Conservation (phyloP, 2,329 filamentous ascomycete species). For the Fusarium begoniae region DNA sequence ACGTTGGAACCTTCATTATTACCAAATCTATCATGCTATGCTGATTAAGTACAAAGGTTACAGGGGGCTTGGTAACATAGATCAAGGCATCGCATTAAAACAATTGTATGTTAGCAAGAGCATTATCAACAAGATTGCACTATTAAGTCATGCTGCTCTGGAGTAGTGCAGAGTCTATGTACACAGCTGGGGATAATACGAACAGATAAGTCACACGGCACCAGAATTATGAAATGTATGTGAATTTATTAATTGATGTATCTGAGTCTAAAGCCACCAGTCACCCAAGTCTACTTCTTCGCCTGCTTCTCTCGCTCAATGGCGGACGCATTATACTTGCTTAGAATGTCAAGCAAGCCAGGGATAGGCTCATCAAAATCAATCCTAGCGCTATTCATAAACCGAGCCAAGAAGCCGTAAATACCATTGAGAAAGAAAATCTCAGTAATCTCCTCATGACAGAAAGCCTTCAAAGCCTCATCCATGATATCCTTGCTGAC, state of each 20-base stretch:
- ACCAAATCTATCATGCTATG: too few species aligned
- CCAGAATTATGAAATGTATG: fast-evolving
- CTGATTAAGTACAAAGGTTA: too few species aligned
- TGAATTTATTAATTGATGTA: fast-evolving
- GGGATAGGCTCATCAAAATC: constrained; percentile 16
- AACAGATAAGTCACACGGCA: fast-evolving
- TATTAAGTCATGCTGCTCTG: too few species aligned
- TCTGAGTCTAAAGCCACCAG: fast-evolving
- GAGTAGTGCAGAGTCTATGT: too few species aligned
- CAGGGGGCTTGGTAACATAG: too few species aligned
- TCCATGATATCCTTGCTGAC: neutral
- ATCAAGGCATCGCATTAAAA: too few species aligned
- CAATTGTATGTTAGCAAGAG: fast-evolving
- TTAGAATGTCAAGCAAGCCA: neutral
- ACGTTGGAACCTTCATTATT: too few species aligned
- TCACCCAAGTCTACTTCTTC: neutral
- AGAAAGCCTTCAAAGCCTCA: neutral
- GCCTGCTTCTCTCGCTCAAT: constrained; percentile 7
- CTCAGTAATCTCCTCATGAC: neutral
- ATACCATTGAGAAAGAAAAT: constrained; percentile 4
- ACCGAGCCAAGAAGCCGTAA: constrained; percentile 8
- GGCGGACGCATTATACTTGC: neutral
- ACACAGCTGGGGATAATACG: fast-evolving
- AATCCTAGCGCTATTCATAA: constrained; percentile 8
- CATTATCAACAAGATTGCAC: too few species aligned